Evolutionary conservation across 345 rosid species (phyloP).

Genomic region (Murraya paniculata): DNA sequence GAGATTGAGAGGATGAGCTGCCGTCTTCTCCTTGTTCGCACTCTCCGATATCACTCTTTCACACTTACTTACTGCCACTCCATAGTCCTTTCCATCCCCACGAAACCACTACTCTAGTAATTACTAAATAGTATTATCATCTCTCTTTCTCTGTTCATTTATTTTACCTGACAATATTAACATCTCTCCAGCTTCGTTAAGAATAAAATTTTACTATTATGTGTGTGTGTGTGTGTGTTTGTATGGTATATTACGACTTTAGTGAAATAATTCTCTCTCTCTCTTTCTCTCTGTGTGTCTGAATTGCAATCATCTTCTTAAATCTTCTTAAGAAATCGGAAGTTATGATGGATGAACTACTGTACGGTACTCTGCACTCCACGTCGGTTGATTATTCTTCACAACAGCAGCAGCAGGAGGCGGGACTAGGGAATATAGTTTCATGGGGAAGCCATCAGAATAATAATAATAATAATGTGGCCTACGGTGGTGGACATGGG

Average conservation of each 20-base stretch:
- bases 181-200: too few relatives aligned
- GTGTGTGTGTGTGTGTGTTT: too few relatives aligned
- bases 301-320: neutral
- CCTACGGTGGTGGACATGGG: constrained; percentile 15
- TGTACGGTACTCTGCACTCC: constrained; percentile 29
- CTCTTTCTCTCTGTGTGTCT: too few relatives aligned
- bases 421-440: constrained; percentile 9
- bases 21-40: constrained; percentile 27
- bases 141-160: neutral
- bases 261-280: neutral
- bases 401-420: constrained; percentile 13
- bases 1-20: neutral
- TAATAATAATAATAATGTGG: neutral
- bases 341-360: constrained; percentile 31
- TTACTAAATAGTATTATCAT: neutral
- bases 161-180: neutral
- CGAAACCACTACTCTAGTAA: neutral
- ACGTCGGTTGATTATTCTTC: constrained; percentile 10
- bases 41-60: constrained; percentile 24
- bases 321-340: neutral
- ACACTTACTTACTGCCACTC: neutral
- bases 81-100: neutral
- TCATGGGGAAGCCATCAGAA: constrained; percentile 7
- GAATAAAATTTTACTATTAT: neutral
- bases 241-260: too few relatives aligned